Evolutionary conservation across 2,329 filamentous ascomycete species (phyloP), one percentile per base, ranked within the genome.

Genomic region (Cladosporium sphaerospermum): DNA sequence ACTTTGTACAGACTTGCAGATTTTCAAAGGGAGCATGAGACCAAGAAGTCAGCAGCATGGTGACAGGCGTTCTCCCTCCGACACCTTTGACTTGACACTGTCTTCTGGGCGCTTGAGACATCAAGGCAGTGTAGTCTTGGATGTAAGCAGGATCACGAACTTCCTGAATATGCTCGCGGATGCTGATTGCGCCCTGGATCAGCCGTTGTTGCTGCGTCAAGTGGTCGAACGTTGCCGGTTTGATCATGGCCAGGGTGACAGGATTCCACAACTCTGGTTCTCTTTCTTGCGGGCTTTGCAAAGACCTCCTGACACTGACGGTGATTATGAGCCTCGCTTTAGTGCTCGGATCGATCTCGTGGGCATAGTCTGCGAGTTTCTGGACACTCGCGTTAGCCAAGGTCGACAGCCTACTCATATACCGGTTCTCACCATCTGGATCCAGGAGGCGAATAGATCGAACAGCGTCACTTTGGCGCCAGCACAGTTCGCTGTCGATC

Each of bases 1-100:
- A 2, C 9, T 32, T 11, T 13, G 16, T 23, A 8, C 19, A 14
- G 8, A 18, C 18, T 23, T 40, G 18, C 36, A 48, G 19, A 7
- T 48, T 18, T 9, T 18, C 13, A 9, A 40, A 48, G n/a, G 45
- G 45, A 2, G 34, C 13, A n/a, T 48, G 45, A 3, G 45, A 48
- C 45, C 45, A 48, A 3, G 45, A 48, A 3, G 45, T 48, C 3
- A 48, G 45, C 36, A 48, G 16, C 45, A 47, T 14, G 14, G 45
- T 37, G 1, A 31, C 45, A 9, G 45, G 34, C 14, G n/a, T 11
- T 10, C 34, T 11, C 8, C 28, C 37, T 7, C 45, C 45, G 33
- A 47, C 37, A 11, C 18, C 10, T 6, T n/a, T 10, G 9, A 39
- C 14, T 18, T 47, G 45, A 6, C 33, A 11, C 18, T 39, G 36